A percentile compares a stretch with the other conserved stretches of the same genome.
These are phyloP conservation scores for Penicillium concentricum DNA, from an alignment of 2,329 filamentous ascomycete genomes.

Conservation along the genomic window DNA sequence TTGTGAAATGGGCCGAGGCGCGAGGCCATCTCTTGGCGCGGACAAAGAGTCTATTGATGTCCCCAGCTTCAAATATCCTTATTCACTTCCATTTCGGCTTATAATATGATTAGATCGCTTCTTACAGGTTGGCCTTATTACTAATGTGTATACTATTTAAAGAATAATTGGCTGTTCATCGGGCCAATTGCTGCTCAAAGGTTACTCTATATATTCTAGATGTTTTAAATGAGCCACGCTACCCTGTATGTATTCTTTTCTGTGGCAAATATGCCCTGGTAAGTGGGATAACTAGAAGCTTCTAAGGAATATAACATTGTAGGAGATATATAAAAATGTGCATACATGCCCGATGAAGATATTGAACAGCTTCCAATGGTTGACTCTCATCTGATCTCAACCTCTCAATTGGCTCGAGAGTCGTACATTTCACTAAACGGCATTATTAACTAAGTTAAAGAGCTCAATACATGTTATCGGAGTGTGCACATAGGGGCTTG, in stretches of 20 bases:
- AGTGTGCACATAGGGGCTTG: background rate
- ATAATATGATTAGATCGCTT: background rate
- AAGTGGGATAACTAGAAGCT: background rate
- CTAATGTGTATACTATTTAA: background rate
- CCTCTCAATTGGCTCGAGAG: background rate
- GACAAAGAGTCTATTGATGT: conserved; percentile 6
- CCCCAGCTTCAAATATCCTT: background rate
- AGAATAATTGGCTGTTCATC: background rate
- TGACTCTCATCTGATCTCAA: background rate
- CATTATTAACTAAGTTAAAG: background rate
- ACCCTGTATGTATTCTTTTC: background rate
- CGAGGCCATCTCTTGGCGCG: conserved; percentile 4
- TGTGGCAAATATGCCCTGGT: background rate
- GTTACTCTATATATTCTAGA: background rate
- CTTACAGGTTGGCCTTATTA: background rate
- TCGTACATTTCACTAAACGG: background rate
- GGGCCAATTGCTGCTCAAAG: background rate
- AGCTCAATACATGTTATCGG: background rate
- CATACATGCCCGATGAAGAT: background rate
- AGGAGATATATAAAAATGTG: background rate
- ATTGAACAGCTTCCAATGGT: background rate
- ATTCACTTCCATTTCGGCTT: background rate
- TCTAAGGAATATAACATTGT: background rate
- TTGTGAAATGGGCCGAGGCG: background rate
- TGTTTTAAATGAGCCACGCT: background rate